Evolutionary conservation across 2,329 filamentous ascomycete genomes (phyloP).

Genomic region (Magnaporthales sp.): DNA sequence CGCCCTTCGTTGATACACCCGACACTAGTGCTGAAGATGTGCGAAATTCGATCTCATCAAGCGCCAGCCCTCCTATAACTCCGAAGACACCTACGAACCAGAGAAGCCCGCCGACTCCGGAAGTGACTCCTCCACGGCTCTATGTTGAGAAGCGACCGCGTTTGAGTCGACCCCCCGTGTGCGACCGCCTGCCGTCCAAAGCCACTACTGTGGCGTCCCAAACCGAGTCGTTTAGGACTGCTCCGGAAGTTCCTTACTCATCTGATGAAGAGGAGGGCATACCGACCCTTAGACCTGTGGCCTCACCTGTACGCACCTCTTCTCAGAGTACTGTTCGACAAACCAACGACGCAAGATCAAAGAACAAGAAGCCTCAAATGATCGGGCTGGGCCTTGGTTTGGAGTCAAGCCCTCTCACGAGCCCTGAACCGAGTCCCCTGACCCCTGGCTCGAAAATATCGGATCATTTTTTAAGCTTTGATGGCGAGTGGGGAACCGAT

Average conservation of each 20-base stretch:
- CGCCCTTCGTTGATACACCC: constrained; percentile 27
- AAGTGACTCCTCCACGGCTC: constrained; percentile 60
- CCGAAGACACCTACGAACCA: constrained; percentile 57
- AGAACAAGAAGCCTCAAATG: constrained; percentile 22
- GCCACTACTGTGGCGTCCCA: constrained; percentile 47
- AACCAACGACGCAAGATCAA: constrained; percentile 17
- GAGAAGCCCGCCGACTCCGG: constrained; percentile 63
- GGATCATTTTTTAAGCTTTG: constrained; percentile 44
- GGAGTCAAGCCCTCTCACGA: constrained; percentile 29
- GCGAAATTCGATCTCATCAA: constrained; percentile 11
- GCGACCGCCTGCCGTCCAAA: constrained; percentile 42
- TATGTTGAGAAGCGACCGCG: constrained; percentile 29
- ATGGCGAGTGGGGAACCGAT: constrained; percentile 49
- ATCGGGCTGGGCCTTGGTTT: constrained; percentile 35
- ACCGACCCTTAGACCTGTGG: constrained; percentile 29
- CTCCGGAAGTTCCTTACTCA: constrained; percentile 53
- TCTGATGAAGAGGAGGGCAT: constrained; percentile 51
- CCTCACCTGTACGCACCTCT: constrained; percentile 26
- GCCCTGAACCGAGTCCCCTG: constrained; percentile 28
- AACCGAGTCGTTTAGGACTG: constrained; percentile 64
- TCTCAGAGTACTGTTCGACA: constrained; percentile 37
- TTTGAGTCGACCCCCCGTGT: constrained; percentile 32
- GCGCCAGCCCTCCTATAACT: constrained; percentile 17
- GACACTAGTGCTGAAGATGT: constrained; percentile 29
- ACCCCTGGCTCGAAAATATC: constrained; percentile 24